Evolutionary conservation across 2,329 filamentous ascomycete species (phyloP).

Genomic region (Colletotrichum sp.): DNA sequence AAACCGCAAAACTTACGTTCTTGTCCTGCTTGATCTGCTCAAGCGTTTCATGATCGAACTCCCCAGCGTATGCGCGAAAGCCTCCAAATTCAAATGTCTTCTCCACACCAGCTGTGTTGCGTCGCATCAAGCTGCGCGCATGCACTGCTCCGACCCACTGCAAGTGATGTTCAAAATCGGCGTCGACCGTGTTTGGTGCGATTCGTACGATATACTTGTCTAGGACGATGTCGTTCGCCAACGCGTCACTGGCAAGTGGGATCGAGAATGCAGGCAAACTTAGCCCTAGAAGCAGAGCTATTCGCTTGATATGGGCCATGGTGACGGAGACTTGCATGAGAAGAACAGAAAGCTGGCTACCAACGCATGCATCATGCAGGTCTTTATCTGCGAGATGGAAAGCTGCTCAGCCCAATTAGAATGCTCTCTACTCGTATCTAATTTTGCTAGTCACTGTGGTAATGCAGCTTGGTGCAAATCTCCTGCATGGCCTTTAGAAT

Average conservation of each 20-base stretch:
- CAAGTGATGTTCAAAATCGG: not conserved
- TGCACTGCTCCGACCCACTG: not conserved
- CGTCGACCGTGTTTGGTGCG: not conserved
- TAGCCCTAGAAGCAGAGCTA: not conserved
- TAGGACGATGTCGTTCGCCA: not conserved
- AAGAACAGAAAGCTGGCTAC: not conserved
- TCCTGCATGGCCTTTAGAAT: not conserved
- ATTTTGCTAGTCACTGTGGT: not conserved
- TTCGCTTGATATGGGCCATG: not conserved
- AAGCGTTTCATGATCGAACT: not conserved
- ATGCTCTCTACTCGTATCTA: not conserved
- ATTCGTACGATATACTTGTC: not conserved
- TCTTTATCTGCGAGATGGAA: not conserved
- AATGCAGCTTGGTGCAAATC: not conserved
- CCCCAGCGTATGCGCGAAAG: constrained; percentile 25
- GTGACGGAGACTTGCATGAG: not conserved
- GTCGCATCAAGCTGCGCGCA: not conserved
- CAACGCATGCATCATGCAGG: not conserved
- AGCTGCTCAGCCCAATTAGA: not conserved
- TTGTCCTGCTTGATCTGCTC: not conserved
- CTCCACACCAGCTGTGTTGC: not conserved
- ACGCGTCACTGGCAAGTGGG: not conserved
- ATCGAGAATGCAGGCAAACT: not conserved
- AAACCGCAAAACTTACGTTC: not conserved
- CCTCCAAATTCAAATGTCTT: not conserved